Evolutionary conservation across 768 basidiomycete species (phyloP).

Genomic region (Postia placenta): DNA sequence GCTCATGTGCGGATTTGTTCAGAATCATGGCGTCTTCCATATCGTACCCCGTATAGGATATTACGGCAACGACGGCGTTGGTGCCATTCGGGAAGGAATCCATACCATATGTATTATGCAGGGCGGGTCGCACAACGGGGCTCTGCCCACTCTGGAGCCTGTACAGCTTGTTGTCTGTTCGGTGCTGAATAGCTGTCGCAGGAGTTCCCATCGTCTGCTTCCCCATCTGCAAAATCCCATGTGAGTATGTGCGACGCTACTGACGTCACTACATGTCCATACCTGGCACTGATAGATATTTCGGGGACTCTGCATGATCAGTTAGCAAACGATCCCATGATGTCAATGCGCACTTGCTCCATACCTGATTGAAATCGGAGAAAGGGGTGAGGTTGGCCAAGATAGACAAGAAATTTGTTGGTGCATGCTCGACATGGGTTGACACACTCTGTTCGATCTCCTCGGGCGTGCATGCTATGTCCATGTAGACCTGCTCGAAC

Average conservation of each 20-base stretch:
- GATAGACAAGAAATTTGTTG: constrained; percentile 94
- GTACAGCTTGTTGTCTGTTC: constrained; percentile 98
- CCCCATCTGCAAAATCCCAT: constrained; percentile 67
- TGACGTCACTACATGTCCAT: neutral
- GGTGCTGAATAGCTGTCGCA: constrained; percentile 81
- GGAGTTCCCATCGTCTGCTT: constrained; percentile 99
- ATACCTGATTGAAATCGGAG: constrained; percentile 97
- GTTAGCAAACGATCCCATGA: neutral
- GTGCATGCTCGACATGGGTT: constrained; percentile 89
- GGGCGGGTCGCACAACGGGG: constrained; percentile 84
- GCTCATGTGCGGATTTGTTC: constrained; percentile 97
- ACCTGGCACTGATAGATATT: constrained; percentile 95
- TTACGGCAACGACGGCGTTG: constrained; percentile 98
- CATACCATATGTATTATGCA: constrained; percentile 96
- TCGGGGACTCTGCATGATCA: constrained; percentile 59
- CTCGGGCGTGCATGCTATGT: constrained; percentile 86
- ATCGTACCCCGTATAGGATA: constrained; percentile 99
- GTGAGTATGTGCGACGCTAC: neutral
- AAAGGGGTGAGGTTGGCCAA: constrained; percentile 97
- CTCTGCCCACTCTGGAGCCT: constrained; percentile 93
- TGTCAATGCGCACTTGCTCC: constrained; percentile 13
- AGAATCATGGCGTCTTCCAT: constrained; percentile 99
- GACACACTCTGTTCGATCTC: constrained; percentile 72
- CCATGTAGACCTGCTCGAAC: constrained; percentile 99
- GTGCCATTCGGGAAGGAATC: constrained; percentile 98